A percentile compares a stretch with the other conserved stretches of the same genome.
These are phyloP conservation scores for Scenedesmus sp. DNA, from an alignment of 163 green algal genomes.

Conservation along the genomic window DNA sequence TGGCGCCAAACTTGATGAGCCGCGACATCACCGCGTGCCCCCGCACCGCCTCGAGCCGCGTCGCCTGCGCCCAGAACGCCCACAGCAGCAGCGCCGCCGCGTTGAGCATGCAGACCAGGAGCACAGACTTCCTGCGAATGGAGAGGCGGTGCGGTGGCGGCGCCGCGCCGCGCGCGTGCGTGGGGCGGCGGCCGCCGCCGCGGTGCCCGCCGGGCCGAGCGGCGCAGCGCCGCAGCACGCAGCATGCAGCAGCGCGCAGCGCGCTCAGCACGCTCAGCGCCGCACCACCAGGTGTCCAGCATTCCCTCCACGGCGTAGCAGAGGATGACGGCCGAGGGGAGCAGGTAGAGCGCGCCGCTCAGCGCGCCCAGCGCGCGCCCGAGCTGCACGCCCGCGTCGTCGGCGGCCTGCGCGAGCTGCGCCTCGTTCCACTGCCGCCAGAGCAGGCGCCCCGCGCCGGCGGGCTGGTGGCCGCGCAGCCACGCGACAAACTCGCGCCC, in stretches of 20 bases:
- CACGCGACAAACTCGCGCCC: constrained; percentile 10
- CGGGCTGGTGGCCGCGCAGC: constrained; percentile 20
- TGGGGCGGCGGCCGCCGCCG: no score
- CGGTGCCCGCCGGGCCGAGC: no score
- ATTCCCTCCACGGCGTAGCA: constrained; percentile 7
- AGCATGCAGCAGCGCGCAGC: background rate
- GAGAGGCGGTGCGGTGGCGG: no score
- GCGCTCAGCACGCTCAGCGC: no score
- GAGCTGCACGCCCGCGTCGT: constrained; percentile 12
- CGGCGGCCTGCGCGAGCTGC: constrained; percentile 3
- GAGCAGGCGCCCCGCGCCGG: constrained; percentile 1
- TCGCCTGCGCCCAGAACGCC: background rate
- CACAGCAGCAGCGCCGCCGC: background rate
- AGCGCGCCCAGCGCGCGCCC: background rate
- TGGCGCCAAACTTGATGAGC: constrained; percentile 2
- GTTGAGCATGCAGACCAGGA: background rate
- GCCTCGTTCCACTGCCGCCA: constrained; percentile 21
- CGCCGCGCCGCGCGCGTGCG: no score
- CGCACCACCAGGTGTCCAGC: constrained; percentile 14
- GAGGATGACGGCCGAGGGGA: constrained; percentile 3
- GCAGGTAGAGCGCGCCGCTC: background rate
- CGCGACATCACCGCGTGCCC: background rate
- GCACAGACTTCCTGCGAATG: constrained; percentile 17
- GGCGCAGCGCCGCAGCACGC: background rate
- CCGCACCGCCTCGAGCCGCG: constrained; percentile 15